Base-by-base conservation (phyloP, 306 rosid genomes). In the Malus asiatica region DNA sequence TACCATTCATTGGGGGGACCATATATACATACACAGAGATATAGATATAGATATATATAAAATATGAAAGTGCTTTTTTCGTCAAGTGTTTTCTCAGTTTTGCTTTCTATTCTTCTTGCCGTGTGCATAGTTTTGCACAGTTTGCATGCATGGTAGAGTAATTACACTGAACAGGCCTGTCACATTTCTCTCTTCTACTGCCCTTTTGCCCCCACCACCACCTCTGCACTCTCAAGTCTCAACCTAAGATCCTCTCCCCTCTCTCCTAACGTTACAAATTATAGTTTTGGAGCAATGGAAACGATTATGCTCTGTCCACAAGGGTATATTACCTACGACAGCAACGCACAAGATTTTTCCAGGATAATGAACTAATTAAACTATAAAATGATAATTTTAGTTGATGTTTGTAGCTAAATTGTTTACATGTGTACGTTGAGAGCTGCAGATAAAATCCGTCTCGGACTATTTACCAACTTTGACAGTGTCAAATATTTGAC, bases 71-170 rank as follows among this genome's bases (percentile, higher is more conserved):
- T 48, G 20, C 55, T 57, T 40, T 12, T 13, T 66, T 51, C 19
- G 27, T 23, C 1, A 69, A 69, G 32, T 44, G 14, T 7, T 51
- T 6, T 51, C 29, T 14, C 23, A n/a, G 19, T 70, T 27, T 42
- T 7, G 11, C 27, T 44, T 74, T 29, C 38, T 53, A 18, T 18
- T 70, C 38, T 46, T 70, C 40, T 62, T 33, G 52, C 62, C 32
- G 14, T 60, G 3, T 25, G 38, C 13, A 9, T 32, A 16, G 55
- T 51, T 12, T 22, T 29, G 46, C 61, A 29, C 4, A 44, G 14
- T 19, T 72, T 82, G 79, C 90, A 87, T 87, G 88, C 80, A 78
- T 74, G 68, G 53, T 70, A 74, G 60, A 23, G 22, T 32, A 48
- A 57, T 32, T 13, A n/a, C 42, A 38, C 42, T 6, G 40, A 35